Evolutionary conservation across 1,139 yeast species (phyloP).

Genomic region (Candida buenavistaensis): DNA sequence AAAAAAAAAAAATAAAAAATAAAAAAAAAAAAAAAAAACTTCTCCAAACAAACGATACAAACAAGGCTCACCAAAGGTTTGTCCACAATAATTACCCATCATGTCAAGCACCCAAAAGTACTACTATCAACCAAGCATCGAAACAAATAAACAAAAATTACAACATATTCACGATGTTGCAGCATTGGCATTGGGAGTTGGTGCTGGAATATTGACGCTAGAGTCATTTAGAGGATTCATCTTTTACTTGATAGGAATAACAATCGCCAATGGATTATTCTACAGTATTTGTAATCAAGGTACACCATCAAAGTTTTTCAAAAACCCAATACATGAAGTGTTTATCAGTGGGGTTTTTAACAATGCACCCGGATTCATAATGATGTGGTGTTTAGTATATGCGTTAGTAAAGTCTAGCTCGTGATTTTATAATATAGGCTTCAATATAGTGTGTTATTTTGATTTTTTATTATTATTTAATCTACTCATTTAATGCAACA

Average conservation of each 20-base stretch:
- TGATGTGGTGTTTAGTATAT: constrained; percentile 84
- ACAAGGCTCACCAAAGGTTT: no score
- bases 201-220: constrained; percentile 70
- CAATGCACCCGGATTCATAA: constrained; percentile 67
- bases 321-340: constrained; percentile 55
- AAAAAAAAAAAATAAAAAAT: not conserved
- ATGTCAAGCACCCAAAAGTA: constrained; percentile 10
- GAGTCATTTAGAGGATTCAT: constrained; percentile 64
- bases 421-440: no score
- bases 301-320: constrained; percentile 48
- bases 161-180: constrained; percentile 63
- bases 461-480: no score
- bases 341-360: constrained; percentile 56
- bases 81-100: no score
- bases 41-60: not conserved
- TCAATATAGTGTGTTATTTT: no score
- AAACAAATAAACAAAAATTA: constrained; percentile 40
- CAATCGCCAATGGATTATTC: constrained; percentile 44
- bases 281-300: constrained; percentile 42
- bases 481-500: constrained; percentile 46
- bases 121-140: constrained; percentile 26
- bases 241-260: constrained; percentile 54
- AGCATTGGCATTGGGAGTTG: constrained; percentile 64
- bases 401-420: constrained; percentile 49
- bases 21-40: not conserved